Evolutionary conservation across 257 asterid genomes (phyloP), one percentile per base, ranked within the genome.

Genomic region (Osmanthus fragrans): DNA sequence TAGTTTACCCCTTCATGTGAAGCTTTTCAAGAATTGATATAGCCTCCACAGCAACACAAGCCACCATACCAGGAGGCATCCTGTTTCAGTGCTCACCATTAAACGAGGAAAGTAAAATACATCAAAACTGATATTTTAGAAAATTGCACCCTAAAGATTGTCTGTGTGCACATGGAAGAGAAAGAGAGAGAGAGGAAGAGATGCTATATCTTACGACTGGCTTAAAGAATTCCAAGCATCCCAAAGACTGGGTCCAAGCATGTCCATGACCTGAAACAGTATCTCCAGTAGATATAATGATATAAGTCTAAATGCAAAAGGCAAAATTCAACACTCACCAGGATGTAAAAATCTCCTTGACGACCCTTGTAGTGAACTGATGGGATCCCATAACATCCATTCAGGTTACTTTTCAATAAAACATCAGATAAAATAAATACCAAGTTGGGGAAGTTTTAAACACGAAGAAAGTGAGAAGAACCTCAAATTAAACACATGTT

Each of bases 171-270:
- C 63, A 71, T 19, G 69, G 36, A 32, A 32, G 34, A 33, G 42
- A 65, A 73, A 25, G 49, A 40, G 65, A 73, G 74, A 75, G 74
- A 75, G 49, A 80, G 18, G 0, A 13, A 1, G 65, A 56, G 77
- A 60, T 75, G 72, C 49, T 47, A 81, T 39, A 37, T 70, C 92
- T 86, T 90, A 94, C 98, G 97, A 90, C 80, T 94, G 97, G 87
- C 97, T 96, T 76, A 94, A 81, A 45, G 96, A 88, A 83, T 92
- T 94, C 98, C 97, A 94, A 58, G 92, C 97, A 79, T 94, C 98
- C 98, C 98, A 94, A 75, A 94, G 97, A 84, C 97, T 94, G 23
- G 98, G 98, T 78, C 98, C 98, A 42, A 94, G 98, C 87, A 94
- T 94, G 93, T 94, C 98, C 98, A 94, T 94, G 80, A 94, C 98